Percentiles rank a stretch among this genome's conserved stretches.
phyloP scores from a whole-genome alignment of 164 flowering plant genomes.

The Tetrastigma voinierianum region DNA sequence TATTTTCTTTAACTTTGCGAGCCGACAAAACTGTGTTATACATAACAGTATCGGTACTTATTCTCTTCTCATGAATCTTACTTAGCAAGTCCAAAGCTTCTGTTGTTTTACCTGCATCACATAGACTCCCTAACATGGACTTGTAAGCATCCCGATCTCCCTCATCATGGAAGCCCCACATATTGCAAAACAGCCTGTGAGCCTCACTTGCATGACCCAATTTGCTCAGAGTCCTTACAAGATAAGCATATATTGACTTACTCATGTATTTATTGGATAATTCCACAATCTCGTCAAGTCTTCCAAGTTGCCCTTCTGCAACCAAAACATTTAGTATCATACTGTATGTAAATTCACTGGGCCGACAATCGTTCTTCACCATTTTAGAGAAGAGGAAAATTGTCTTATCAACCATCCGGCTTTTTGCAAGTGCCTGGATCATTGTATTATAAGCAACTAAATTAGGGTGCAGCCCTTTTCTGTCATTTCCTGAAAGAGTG shows the following conservation, averaged over 20 bases:
- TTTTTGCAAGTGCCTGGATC: slow-evolving; percentile 68
- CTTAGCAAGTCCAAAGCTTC: slow-evolving; percentile 81
- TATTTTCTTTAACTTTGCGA: slow-evolving; percentile 71
- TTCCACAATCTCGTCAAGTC: slow-evolving; percentile 67
- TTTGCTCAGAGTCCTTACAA: slow-evolving; percentile 70
- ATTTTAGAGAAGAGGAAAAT: slow-evolving; percentile 68
- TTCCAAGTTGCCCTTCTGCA: slow-evolving; percentile 70
- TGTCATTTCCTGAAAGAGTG: slow-evolving; percentile 79
- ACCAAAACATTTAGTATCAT: slow-evolving; percentile 59
- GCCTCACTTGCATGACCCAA: slow-evolving; percentile 90
- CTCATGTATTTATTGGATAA: slow-evolving; percentile 67
- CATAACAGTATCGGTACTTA: slow-evolving; percentile 66
- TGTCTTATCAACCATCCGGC: slow-evolving; percentile 65
- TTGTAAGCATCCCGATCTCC: slow-evolving; percentile 83
- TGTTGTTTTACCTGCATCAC: slow-evolving; percentile 58
- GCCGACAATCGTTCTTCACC: slow-evolving; percentile 74
- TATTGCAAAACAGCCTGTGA: slow-evolving; percentile 85
- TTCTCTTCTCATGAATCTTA: slow-evolving; percentile 78
- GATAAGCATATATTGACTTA: slow-evolving; percentile 67
- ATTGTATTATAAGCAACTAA: slow-evolving; percentile 76
- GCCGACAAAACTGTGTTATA: slow-evolving; percentile 77
- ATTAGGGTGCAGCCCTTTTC: slow-evolving; percentile 56
- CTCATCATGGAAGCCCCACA: slow-evolving; percentile 76
- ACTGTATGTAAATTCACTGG: slow-evolving; percentile 88
- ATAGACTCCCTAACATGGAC: slow-evolving; percentile 85